A percentile compares a stretch with the other conserved stretches of the same genome.
phyloP scores from a whole-genome alignment of 306 rosid genomes.

The Hippophae tibetana region DNA sequence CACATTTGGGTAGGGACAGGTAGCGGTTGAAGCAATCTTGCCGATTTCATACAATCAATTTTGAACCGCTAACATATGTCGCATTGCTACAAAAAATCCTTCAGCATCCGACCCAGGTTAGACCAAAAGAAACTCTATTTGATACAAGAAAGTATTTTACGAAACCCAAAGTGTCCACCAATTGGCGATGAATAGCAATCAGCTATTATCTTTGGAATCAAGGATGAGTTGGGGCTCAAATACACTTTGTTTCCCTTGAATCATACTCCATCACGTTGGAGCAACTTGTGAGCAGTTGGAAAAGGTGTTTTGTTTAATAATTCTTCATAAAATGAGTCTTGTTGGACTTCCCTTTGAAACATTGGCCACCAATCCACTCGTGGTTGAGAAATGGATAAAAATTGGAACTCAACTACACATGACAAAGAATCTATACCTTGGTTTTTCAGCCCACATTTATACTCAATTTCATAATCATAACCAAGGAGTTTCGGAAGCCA shows the following conservation, averaged over 20 bases:
- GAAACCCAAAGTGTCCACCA: not conserved
- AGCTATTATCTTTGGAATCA: not conserved
- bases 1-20: not conserved
- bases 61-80: no score
- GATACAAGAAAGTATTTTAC: not conserved
- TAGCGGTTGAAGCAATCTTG: not conserved
- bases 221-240: not conserved
- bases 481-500: no score
- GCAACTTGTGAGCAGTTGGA: not conserved
- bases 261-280: not conserved
- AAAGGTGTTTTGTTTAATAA: not conserved
- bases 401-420: no score
- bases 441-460: no score
- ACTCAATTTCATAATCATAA: no score
- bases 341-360: no score
- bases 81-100: not conserved
- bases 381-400: no score
- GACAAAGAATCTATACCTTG: no score
- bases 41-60: not conserved
- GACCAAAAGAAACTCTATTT: not conserved
- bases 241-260: not conserved
- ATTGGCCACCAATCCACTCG: no score
- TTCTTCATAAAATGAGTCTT: no score
- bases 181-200: not conserved
- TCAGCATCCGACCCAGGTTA: not conserved